Percentiles rank a stretch among this genome's conserved stretches.
These are phyloP conservation scores for Phytophthora cactorum DNA, from an alignment of 352 stramenopile genomes.

Conservation along the genomic window DNA sequence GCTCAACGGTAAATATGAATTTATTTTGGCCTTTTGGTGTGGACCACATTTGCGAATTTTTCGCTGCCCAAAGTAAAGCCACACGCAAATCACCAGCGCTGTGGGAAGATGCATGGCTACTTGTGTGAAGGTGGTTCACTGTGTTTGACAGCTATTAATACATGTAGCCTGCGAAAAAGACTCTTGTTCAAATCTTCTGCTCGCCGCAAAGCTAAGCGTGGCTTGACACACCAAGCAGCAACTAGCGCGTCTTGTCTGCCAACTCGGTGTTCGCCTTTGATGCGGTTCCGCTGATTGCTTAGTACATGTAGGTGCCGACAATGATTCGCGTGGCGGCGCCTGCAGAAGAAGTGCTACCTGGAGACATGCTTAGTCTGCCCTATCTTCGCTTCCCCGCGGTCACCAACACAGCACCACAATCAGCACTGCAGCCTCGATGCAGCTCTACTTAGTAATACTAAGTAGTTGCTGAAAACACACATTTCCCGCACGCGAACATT, in stretches of 20 bases:
- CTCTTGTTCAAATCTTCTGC: slow-evolving; percentile 17
- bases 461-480: background rate
- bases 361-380: slow-evolving; percentile 21
- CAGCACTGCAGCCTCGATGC: background rate
- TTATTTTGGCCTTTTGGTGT: slow-evolving; percentile 6
- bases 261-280: slow-evolving; percentile 19
- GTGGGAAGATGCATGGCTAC: slow-evolving; percentile 26
- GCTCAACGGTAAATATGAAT: background rate
- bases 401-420: slow-evolving; percentile 8
- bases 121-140: slow-evolving; percentile 1
- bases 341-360: slow-evolving; percentile 27
- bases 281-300: slow-evolving; percentile 2
- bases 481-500: slow-evolving; percentile 16
- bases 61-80: slow-evolving; percentile 17
- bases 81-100: slow-evolving; percentile 3
- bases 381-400: slow-evolving; percentile 9
- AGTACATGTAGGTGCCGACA: background rate
- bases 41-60: slow-evolving; percentile 3
- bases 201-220: slow-evolving; percentile 1
- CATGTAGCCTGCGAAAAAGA: background rate
- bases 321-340: background rate
- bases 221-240: slow-evolving; percentile 1
- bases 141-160: background rate
- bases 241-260: slow-evolving; percentile 31
- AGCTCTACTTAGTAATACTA: background rate